Percentiles rank a stretch among this genome's conserved stretches.
Conservation (phyloP, 805 yeast species). For the Ogataea salicorniae region DNA sequence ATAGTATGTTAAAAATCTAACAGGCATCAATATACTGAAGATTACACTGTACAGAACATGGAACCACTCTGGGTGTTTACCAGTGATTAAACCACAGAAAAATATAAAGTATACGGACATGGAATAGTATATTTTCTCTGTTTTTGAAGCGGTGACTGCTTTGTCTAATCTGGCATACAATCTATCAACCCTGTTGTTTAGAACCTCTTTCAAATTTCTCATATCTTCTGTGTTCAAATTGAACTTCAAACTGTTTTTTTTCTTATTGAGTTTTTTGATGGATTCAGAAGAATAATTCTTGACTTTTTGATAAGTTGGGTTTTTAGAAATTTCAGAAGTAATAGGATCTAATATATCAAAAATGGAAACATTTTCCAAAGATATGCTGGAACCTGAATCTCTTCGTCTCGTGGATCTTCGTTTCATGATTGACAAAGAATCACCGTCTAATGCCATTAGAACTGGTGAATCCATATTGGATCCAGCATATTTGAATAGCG, state of each 20-base stretch:
- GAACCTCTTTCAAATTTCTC: slow-evolving; percentile 17
- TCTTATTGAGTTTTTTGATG: slow-evolving; percentile 19
- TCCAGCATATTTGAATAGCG: not conserved
- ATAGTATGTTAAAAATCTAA: slow-evolving; percentile 76
- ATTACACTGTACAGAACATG: slow-evolving; percentile 69
- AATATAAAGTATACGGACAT: slow-evolving; percentile 65
- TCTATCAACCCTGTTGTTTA: slow-evolving; percentile 30
- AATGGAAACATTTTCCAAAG: slow-evolving; percentile 24
- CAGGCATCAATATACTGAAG: slow-evolving; percentile 67
- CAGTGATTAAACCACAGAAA: slow-evolving; percentile 68
- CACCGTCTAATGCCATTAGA: slow-evolving; percentile 8
- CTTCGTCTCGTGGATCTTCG: slow-evolving; percentile 10
- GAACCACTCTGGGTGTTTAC: slow-evolving; percentile 69
- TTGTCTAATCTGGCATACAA: slow-evolving; percentile 34
- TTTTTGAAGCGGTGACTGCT: slow-evolving; percentile 39
- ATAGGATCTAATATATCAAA: slow-evolving; percentile 30
- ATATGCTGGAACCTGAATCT: slow-evolving; percentile 14
- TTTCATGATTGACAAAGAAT: not conserved
- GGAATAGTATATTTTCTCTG: slow-evolving; percentile 81
- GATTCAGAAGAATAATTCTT: slow-evolving; percentile 22
- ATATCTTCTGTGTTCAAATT: slow-evolving; percentile 26
- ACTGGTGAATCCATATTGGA: slow-evolving; percentile 10
- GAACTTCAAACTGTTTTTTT: slow-evolving; percentile 22
- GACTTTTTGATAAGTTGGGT: slow-evolving; percentile 26
- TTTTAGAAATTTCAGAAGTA: slow-evolving; percentile 20